Evolutionary conservation across 441 rosid species (phyloP).

Genomic region (Euphorbia celastroides): DNA sequence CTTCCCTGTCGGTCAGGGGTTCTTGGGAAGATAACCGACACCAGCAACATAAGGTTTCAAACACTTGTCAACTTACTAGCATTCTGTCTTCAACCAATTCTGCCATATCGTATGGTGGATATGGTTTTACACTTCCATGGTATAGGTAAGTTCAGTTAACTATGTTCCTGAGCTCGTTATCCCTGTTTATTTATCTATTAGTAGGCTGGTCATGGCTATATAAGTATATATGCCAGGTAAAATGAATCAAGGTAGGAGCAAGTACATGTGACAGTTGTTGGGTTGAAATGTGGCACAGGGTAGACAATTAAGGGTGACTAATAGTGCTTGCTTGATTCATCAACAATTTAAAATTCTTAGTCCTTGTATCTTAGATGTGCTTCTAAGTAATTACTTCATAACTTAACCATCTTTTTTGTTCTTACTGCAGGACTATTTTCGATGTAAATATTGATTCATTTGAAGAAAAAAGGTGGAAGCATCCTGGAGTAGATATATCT

Average conservation of each 20-base stretch:
- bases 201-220: background rate
- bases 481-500: constrained; percentile 67
- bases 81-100: constrained; percentile 18
- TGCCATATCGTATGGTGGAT: constrained; percentile 30
- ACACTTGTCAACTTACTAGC: constrained; percentile 21
- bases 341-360: background rate
- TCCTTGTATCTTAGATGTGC: background rate
- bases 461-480: constrained; percentile 97
- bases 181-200: background rate
- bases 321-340: background rate
- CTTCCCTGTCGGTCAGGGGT: constrained; percentile 23
- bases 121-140: constrained; percentile 44
- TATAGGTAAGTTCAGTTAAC: constrained; percentile 45
- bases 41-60: constrained; percentile 20
- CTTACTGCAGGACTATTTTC: constrained; percentile 69
- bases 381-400: constrained; percentile 8
- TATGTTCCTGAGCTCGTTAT: background rate
- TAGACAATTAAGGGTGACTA: constrained; percentile 2
- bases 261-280: background rate
- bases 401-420: background rate
- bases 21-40: constrained; percentile 25
- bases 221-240: background rate
- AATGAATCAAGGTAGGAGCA: background rate
- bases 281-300: background rate
- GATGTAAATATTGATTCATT: constrained; percentile 88